Evolutionary conservation across 805 yeast species (phyloP), one percentile per base, ranked within the genome.

Genomic region (Diddensiella santjacobensis): DNA sequence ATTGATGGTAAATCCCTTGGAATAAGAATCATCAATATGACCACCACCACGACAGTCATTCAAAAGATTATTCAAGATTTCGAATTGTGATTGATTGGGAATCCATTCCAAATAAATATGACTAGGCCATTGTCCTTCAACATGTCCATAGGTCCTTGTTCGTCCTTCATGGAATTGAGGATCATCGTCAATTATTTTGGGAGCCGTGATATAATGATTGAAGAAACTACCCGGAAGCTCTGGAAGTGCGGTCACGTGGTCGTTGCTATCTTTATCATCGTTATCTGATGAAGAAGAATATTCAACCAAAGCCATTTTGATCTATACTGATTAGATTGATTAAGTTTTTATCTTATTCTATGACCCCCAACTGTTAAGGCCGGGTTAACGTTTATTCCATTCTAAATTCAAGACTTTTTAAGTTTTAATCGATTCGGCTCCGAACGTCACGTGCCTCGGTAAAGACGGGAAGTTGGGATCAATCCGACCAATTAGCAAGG

Each of bases 101-200:
- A 48, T 19, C 62, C 62, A 60, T 35, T 60, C 64, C n/a, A 59
- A 23, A 26, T 56, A 59, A 15, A 58, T 54, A 42, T 60, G 64
- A 6, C 55, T 44, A 8, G 64, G 64, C 58, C 60, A 60, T 19
- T 45, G 41, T 13, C 64, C 64, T 2, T 53, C 55, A 5, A 42
- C 51, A 42, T 60, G 64, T 1, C 47, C 49, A 11, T 49, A 22
- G 1, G 50, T 48, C 30, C 63, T 35, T 22, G 22, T 24, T 20
- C 52, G 40, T 2, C 62, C 61, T 11, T 50, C 37, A 24, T 59
- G 58, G 36, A 58, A 45, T 35, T 43, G 47, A 13, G 53, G 43
- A 11, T 40, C 53, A 18, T 18, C 47, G n/a, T 29, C 11, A 26
- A 8, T 26, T 19, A 45, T 23, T 20, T 52, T 29, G 2, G 64